A percentile compares a stretch with the other conserved stretches of the same genome.
These are phyloP conservation scores for Colletotrichum falcatum DNA, from an alignment of 2,329 filamentous ascomycete species.

Conservation along the genomic window DNA sequence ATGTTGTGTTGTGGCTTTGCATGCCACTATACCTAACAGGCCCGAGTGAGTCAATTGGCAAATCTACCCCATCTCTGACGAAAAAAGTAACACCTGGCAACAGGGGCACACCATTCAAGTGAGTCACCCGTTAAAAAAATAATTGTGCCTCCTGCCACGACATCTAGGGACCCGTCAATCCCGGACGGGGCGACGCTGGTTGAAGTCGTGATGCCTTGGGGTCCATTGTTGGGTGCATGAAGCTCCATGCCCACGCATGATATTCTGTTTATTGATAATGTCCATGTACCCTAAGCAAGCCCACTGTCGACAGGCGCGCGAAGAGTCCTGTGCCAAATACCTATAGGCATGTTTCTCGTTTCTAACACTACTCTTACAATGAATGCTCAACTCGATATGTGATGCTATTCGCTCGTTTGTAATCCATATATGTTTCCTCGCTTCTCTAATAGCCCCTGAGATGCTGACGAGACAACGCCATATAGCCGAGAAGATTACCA, in stretches of 20 bases:
- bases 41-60: not conserved
- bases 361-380: not conserved
- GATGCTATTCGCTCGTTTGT: not conserved
- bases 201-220: not conserved
- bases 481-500: constrained; percentile 47
- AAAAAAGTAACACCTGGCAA: not conserved
- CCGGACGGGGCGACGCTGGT: not conserved
- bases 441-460: not conserved
- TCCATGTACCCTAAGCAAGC: not conserved
- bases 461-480: not conserved
- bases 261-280: constrained; percentile 3
- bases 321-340: not conserved
- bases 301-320: not conserved
- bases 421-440: not conserved
- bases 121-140: not conserved
- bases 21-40: not conserved
- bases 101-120: not conserved
- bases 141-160: not conserved
- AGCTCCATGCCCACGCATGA: not conserved
- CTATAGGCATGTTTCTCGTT: not conserved
- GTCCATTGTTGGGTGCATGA: constrained; percentile 6
- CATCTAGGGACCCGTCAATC: not conserved
- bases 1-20: not conserved
- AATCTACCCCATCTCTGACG: not conserved
- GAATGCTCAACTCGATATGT: not conserved